Evolutionary conservation across 2,329 filamentous ascomycete species (phyloP).

Genomic region (Neophaeococcomyces aloes): DNA sequence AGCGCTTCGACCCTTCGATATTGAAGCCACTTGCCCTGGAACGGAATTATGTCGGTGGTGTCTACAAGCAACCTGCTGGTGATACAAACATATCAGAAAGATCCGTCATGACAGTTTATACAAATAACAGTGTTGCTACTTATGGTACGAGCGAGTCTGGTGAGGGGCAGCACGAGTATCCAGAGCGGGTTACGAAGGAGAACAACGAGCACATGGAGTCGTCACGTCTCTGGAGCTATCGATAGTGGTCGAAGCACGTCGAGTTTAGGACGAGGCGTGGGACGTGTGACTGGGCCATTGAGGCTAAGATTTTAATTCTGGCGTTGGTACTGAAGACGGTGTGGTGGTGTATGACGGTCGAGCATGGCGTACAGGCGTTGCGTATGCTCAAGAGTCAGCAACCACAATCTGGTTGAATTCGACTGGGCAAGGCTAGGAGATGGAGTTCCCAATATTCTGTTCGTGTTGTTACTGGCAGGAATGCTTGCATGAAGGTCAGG

Average conservation of each 20-base stretch:
- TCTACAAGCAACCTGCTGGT: constrained; percentile 15
- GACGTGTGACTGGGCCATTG: background rate
- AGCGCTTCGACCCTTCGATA: constrained; percentile 16
- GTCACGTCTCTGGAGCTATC: constrained; percentile 12
- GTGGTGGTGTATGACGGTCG: no score
- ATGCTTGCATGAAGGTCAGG: no score
- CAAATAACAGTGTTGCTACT: constrained; percentile 17
- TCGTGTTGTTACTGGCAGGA: no score
- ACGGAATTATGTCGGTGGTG: constrained; percentile 20
- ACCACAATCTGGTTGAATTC: no score
- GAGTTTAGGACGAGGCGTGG: background rate
- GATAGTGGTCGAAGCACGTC: constrained; percentile 6
- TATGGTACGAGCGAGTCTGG: constrained; percentile 3
- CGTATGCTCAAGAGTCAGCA: no score
- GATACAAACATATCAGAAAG: constrained; percentile 11
- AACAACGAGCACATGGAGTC: constrained; percentile 14
- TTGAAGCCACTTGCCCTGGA: constrained; percentile 20
- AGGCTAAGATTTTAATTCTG: no score
- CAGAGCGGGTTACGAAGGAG: constrained; percentile 15
- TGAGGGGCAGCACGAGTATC: constrained; percentile 14
- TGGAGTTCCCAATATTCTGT: no score
- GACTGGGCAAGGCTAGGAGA: no score
- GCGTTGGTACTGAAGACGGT: no score
- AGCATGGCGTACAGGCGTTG: no score
- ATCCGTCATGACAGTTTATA: constrained; percentile 18